Evolutionary conservation across 768 basidiomycete genomes (phyloP).

Genomic region (Coprinopsis strossmayeri): DNA sequence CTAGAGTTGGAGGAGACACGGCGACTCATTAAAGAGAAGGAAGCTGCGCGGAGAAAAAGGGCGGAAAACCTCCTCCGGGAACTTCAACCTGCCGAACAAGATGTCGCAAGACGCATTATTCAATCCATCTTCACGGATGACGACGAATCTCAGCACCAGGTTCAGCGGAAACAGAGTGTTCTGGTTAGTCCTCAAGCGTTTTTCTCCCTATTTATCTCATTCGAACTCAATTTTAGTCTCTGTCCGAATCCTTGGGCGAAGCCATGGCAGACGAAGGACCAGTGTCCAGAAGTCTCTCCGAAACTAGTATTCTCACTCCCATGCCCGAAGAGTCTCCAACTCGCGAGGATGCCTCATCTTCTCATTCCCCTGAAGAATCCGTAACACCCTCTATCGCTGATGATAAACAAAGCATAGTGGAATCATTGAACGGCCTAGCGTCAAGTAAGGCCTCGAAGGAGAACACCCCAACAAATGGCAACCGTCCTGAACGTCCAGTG

Average conservation of each 20-base stretch:
- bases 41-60: constrained; percentile 41
- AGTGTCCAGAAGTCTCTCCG: constrained; percentile 28
- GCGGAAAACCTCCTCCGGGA: constrained; percentile 53
- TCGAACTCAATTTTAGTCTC: constrained; percentile 28
- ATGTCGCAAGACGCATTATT: constrained; percentile 60
- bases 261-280: constrained; percentile 45
- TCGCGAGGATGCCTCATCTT: constrained; percentile 4
- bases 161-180: constrained; percentile 53
- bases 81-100: constrained; percentile 53
- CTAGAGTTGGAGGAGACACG: constrained; percentile 61
- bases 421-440: not conserved
- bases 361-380: not conserved
- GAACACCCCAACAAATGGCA: not conserved
- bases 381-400: constrained; percentile 5
- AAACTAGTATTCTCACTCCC: constrained; percentile 24
- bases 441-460: not conserved
- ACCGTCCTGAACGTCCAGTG: constrained; percentile 40
- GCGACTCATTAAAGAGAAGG: constrained; percentile 51
- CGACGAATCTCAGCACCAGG: constrained; percentile 37
- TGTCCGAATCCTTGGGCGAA: constrained; percentile 48
- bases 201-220: constrained; percentile 3
- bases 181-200: constrained; percentile 35
- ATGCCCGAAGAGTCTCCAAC: constrained; percentile 26
- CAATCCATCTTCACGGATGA: constrained; percentile 58
- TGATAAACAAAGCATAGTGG: constrained; percentile 12